Base-by-base conservation (phyloP, 345 rosid genomes). In the Pugionium dolabratum region DNA sequence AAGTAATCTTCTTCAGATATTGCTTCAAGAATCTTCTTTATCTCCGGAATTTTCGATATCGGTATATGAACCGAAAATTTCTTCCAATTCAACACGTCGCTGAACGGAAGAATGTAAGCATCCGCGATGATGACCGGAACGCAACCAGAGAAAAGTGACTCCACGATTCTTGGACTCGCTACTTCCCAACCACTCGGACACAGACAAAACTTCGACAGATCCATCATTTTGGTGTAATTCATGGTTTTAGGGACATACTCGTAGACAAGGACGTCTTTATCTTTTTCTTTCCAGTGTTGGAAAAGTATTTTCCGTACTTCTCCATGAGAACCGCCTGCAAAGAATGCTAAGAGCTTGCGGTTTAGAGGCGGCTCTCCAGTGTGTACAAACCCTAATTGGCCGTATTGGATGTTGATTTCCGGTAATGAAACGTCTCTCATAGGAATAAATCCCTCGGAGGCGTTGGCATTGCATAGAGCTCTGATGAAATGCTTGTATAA, bases 391-490 rank as follows among this genome's bases (percentile, higher is more conserved):
- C 55, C 54, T 33, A 91, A 53, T 32, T 66, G 35, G 5, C 73
- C 57, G 0, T 8, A 35, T 2, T 73, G 76, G 3, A 85, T 25
- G 33, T 77, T 68, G 34, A 84, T 48, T 55, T 82, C 94, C 0
- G 94, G 88, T 36, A 88, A n/a, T 2, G 97, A 54, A 25, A 84
- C 88, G 39, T 91, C 96, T 76, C 85, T 81, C 2, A 18, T 1
- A 1, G 90, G 90, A 0, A 43, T 64, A 75, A 91, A 91, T 5
- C 91, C 86, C 65, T 88, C 96, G 0, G 91, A 78, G 3, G 80
- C 64, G 51, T 91, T 91, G 65, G 97, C 97, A 66, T 88, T 91
- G 76, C 96, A 88, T 1, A 88, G 82, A 18, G 77, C 97, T 56
- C 94, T 79, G 1, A 85, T 75, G 48, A 86, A 84, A 57, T 80